Base-by-base conservation (phyloP, 768 basidiomycete genomes). In the Kwoniella sp. region DNA sequence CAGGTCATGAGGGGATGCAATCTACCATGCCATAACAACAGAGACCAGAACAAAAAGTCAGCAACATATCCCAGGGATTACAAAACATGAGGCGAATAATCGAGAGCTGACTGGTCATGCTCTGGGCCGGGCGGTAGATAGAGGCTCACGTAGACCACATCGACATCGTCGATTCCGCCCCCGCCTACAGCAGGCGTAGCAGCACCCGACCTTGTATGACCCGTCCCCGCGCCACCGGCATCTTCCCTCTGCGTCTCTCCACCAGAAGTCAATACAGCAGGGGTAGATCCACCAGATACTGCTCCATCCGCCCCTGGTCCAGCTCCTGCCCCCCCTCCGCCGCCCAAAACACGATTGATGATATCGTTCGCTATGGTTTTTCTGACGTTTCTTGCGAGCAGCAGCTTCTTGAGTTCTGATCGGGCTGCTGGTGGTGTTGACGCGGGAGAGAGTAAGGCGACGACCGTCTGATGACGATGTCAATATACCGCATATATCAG, bases 391-490 rank as follows among this genome's bases (percentile, higher is more conserved):
- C 90, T 91, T 24, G 72, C 82, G 1, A 84, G 79, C 84, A 98
- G 84, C 77, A 92, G 89, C 76, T 92, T 93, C 84, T 96, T 97
- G 58, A 98, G 83, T 78, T 98, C 95, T 3, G 92, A 86, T 55
- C 91, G 87, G 2, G 96, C 96, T 8, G 87, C 87, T 74, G 94
- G 89, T 2, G 88, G 87, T 15, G 92, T 91, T 4, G 85, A 86
- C 0, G 88, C 85, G 17, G 90, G 90, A 0, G 91, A 88, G 75
- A 97, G 95, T 58, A 99, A 83, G 68, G 88, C 87, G 17, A 96
- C 85, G 62, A 92, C 85, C 0, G 91, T 88, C 69, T 79, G 56
- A 24, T 15, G 15, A 48, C 6, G 15, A 21, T 17, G 30, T 21
- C 15, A 8, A 44, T 40, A 24, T 15, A n/a, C 29, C n/a, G n/a